Evolutionary conservation across 805 yeast genomes (phyloP).

Genomic region (Yamadazyma scolyti): DNA sequence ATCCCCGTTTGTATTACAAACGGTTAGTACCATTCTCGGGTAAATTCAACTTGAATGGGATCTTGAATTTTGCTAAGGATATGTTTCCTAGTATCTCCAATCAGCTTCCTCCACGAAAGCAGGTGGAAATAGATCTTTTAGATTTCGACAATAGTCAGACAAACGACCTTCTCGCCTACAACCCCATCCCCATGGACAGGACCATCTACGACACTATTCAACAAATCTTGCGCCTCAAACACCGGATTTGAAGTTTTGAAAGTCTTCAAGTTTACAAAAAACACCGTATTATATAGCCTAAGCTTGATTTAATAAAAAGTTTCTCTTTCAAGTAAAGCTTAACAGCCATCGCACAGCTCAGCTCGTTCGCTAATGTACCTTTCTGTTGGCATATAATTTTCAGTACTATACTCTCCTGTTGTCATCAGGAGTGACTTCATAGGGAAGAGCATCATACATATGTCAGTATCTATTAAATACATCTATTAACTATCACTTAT

Average conservation of each 20-base stretch:
- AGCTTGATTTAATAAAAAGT: no score
- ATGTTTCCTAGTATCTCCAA: constrained; percentile 4
- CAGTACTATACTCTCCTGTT: no score
- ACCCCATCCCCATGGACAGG: constrained; percentile 30
- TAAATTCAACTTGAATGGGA: constrained; percentile 17
- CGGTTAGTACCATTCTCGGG: constrained; percentile 21
- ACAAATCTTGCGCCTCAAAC: constrained; percentile 20
- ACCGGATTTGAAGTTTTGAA: not conserved
- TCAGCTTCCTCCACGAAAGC: constrained; percentile 4
- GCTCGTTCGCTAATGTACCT: no score
- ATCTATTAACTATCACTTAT: no score
- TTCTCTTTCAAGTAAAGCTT: no score
- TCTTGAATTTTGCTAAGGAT: constrained; percentile 18
- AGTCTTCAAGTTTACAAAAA: no score
- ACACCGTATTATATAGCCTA: no score
- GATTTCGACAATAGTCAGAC: constrained; percentile 29
- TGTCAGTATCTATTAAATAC: no score
- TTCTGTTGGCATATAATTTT: no score
- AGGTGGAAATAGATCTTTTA: constrained; percentile 4
- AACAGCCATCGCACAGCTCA: no score
- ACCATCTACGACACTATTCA: constrained; percentile 39
- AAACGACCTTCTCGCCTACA: constrained; percentile 29
- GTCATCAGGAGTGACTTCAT: no score
- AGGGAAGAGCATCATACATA: no score
- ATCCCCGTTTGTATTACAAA: constrained; percentile 13